phyloP scores from a whole-genome alignment of 139 green algal species.

The Picochlorum costavermella region DNA sequence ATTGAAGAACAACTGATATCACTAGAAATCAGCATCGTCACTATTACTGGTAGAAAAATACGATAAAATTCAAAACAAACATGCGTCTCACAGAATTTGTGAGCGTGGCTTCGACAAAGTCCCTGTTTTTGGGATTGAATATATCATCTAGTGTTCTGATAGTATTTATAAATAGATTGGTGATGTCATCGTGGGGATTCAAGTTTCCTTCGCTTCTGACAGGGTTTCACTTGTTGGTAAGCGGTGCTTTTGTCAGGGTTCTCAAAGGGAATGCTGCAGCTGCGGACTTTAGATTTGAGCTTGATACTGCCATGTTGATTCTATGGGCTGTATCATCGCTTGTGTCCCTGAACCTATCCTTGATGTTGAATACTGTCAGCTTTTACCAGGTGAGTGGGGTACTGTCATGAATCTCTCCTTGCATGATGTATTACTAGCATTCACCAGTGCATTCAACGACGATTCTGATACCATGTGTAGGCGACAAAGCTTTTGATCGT shows the following conservation, averaged over 20 bases:
- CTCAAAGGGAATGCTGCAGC: background rate
- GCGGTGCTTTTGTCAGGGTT: background rate
- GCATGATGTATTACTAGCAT: background rate
- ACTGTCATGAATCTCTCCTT: background rate
- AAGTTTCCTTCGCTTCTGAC: background rate
- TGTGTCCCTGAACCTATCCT: constrained; percentile 4
- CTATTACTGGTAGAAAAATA: too few relatives aligned
- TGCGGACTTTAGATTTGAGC: background rate
- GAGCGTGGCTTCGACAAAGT: too few relatives aligned
- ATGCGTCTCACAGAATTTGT: too few relatives aligned
- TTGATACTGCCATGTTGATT: background rate
- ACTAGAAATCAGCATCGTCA: too few relatives aligned
- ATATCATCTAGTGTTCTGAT: background rate
- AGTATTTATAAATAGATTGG: constrained; percentile 1
- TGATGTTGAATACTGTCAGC: constrained; percentile 1
- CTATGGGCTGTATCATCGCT: background rate
- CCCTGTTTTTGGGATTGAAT: background rate
- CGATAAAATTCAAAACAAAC: too few relatives aligned
- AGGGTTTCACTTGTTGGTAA: background rate
- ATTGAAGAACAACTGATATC: too few relatives aligned
- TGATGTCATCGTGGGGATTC: background rate
- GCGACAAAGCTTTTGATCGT: constrained; percentile 89
- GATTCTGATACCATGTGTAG: background rate
- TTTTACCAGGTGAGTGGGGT: background rate
- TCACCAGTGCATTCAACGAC: too few relatives aligned